phyloP scores from a whole-genome alignment of 495 filamentous ascomycete genomes.

The Lichenothelia convexa region DNA sequence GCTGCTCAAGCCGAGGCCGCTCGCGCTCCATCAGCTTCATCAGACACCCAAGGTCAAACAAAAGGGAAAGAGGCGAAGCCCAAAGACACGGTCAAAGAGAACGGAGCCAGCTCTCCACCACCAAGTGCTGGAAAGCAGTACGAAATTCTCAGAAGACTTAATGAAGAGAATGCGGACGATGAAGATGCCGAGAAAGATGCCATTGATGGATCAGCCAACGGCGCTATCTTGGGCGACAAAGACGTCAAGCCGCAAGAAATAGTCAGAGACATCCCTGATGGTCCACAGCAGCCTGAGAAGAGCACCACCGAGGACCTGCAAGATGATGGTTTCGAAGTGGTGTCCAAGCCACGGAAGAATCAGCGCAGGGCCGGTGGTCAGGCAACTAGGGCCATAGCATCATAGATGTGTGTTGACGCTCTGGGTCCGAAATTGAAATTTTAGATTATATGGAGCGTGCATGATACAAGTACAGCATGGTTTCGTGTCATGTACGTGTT shows the following conservation, averaged over 20 bases:
- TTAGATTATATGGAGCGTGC: too few relatives aligned
- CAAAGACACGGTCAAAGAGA: constrained; percentile 14
- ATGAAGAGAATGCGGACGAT: constrained; percentile 10
- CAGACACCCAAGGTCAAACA: constrained; percentile 11
- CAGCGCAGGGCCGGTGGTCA: constrained; percentile 6
- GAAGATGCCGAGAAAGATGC: constrained; percentile 12
- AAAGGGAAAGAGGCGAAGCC: constrained; percentile 8
- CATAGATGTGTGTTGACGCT: too few relatives aligned
- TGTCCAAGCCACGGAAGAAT: constrained; percentile 11
- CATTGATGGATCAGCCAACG: constrained; percentile 17
- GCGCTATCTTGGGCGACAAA: constrained; percentile 19
- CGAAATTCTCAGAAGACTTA: constrained; percentile 19
- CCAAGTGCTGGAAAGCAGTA: constrained; percentile 13
- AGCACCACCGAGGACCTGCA: constrained; percentile 12
- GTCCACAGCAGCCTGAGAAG: too few relatives aligned
- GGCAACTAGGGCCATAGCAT: too few relatives aligned
- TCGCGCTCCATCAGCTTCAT: constrained; percentile 13
- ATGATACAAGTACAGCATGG: too few relatives aligned
- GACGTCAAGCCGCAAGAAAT: constrained; percentile 23
- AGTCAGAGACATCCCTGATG: constrained; percentile 6
- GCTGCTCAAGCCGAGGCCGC: constrained; percentile 24
- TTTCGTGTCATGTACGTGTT: too few relatives aligned
- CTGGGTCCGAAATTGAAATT: too few relatives aligned
- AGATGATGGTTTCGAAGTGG: constrained; percentile 14
- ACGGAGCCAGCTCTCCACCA: constrained; percentile 11